Conservation (phyloP, 768 basidiomycete genomes). For the Pleurotus pulmonarius region DNA sequence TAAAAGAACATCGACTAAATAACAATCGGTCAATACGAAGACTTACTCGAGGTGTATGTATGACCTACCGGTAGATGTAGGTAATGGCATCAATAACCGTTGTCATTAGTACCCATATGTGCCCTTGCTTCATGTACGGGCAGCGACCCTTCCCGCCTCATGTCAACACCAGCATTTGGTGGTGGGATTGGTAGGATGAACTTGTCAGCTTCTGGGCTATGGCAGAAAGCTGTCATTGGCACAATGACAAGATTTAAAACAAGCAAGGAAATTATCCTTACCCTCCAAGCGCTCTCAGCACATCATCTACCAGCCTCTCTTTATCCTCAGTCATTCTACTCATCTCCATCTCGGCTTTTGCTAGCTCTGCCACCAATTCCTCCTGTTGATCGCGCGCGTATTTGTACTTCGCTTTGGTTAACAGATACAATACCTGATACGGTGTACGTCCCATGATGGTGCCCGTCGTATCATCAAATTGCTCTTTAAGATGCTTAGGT, state of each 20-base stretch:
- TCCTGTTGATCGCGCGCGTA: conserved; percentile 69
- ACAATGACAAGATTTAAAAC: background rate
- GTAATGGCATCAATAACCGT: background rate
- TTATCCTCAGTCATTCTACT: conserved; percentile 54
- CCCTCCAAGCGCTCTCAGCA: conserved; percentile 51
- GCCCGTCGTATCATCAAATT: conserved; percentile 54
- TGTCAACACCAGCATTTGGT: conserved; percentile 1
- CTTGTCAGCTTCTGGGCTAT: conserved; percentile 21
- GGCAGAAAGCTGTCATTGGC: background rate
- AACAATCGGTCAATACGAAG: too few species aligned
- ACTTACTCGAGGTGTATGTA: too few species aligned
- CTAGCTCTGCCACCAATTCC: conserved; percentile 61
- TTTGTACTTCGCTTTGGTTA: conserved; percentile 73
- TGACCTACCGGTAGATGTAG: too few species aligned
- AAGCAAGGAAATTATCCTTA: conserved; percentile 23
- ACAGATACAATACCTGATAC: conserved; percentile 65
- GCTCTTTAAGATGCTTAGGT: conserved; percentile 44
- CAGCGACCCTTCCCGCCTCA: background rate
- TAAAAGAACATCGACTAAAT: too few species aligned
- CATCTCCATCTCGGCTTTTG: conserved; percentile 46
- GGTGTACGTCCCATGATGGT: conserved; percentile 70
- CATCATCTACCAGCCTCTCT: conserved; percentile 54
- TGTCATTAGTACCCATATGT: background rate
- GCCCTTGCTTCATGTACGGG: background rate
- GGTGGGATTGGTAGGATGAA: conserved; percentile 17